Evolutionary conservation across 108 stramenopile genomes (phyloP).

Genomic region (Discostella stelligeroides): DNA sequence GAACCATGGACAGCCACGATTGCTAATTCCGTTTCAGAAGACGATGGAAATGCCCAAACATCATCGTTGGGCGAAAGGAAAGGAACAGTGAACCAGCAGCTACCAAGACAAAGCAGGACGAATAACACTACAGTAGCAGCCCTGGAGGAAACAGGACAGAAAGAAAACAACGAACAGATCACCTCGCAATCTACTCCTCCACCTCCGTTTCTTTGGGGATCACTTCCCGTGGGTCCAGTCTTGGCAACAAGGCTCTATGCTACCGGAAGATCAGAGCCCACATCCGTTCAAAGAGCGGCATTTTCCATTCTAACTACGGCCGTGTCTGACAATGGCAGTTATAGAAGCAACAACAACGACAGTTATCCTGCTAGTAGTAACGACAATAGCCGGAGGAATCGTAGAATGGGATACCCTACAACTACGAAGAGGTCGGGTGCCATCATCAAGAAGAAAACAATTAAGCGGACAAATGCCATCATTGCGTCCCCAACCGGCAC

Average conservation of each 20-base stretch:
- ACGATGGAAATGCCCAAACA: too few relatives aligned
- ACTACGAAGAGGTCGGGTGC: too few relatives aligned
- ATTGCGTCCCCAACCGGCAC: slow-evolving; percentile 77
- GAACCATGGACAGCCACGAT: slow-evolving; percentile 24
- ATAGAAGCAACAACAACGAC: not conserved
- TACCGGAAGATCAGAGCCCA: slow-evolving; percentile 44
- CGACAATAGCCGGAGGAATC: too few relatives aligned
- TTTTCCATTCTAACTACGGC: slow-evolving; percentile 45
- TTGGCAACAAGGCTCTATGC: slow-evolving; percentile 44
- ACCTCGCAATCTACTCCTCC: not conserved
- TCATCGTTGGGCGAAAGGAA: too few relatives aligned
- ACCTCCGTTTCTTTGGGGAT: slow-evolving; percentile 59
- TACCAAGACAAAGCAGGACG: not conserved
- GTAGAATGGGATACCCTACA: too few relatives aligned
- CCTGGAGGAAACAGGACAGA: not conserved
- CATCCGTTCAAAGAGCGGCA: slow-evolving; percentile 61
- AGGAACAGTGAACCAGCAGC: too few relatives aligned
- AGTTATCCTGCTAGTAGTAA: too few relatives aligned
- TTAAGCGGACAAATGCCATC: slow-evolving; percentile 56
- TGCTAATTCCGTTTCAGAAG: slow-evolving; percentile 1
- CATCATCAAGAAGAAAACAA: slow-evolving; percentile 18
- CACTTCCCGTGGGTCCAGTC: slow-evolving; percentile 66
- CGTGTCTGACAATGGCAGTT: not conserved
- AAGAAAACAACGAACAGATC: not conserved
- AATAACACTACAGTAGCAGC: slow-evolving; percentile 1